phyloP scores from a whole-genome alignment of 2,329 filamentous ascomycete genomes.

The Paraconiothyrium sp. region DNA sequence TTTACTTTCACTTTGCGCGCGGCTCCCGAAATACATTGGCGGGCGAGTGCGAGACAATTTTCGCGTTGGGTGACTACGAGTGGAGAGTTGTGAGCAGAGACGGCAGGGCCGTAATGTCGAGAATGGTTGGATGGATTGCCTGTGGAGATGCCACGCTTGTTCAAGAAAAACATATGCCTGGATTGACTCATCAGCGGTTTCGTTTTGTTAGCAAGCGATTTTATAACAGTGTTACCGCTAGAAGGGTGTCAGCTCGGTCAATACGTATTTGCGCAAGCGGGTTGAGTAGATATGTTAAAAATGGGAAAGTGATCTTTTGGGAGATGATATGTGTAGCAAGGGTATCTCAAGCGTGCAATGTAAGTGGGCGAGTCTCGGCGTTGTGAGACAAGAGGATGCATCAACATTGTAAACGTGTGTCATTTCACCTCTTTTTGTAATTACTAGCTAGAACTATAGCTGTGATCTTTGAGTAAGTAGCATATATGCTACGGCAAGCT shows the following conservation, averaged over 20 bases:
- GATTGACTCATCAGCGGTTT: no score
- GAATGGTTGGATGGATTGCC: neutral
- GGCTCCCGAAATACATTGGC: neutral
- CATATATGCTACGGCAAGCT: no score
- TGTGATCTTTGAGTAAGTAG: neutral
- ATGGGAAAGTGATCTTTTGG: no score
- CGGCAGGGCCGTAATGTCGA: neutral
- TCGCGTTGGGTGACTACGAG: neutral
- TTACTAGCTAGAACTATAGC: neutral
- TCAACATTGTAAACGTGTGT: no score
- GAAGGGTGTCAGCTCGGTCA: no score
- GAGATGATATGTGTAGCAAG: neutral
- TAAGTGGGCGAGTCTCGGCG: neutral
- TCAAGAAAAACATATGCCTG: no score
- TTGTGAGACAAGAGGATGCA: neutral
- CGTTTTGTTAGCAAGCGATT: no score
- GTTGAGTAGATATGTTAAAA: neutral
- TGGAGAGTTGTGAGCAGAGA: neutral
- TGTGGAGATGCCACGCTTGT: no score
- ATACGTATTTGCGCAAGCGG: neutral
- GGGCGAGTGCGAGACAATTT: neutral
- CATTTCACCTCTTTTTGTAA: no score
- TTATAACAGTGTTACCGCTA: no score
- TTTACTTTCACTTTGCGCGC: slow-evolving; percentile 3
- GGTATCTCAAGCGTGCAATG: neutral